phyloP scores from a whole-genome alignment of 192 early-diverging fungal species.

The Funneliformis mosseae region DNA sequence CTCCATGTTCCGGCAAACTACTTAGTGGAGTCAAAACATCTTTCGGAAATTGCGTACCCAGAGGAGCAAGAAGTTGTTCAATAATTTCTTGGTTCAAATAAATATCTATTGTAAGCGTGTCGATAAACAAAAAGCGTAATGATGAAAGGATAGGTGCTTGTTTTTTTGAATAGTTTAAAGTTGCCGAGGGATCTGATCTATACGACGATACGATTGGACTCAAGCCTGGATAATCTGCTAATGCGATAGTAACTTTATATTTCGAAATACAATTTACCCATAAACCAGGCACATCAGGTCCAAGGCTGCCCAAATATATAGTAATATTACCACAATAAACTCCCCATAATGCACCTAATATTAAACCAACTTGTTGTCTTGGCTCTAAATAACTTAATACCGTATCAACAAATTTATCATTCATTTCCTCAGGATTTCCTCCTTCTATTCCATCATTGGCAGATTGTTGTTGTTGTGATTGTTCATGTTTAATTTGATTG shows the following conservation, averaged over 20 bases:
- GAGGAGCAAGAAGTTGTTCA: conserved; percentile 46
- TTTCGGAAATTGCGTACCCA: conserved; percentile 48
- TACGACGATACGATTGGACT: conserved; percentile 59
- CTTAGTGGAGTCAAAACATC: conserved; percentile 65
- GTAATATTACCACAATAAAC: conserved; percentile 74
- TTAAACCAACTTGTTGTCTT: conserved; percentile 78
- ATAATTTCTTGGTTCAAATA: conserved; percentile 56
- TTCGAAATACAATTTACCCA: conserved; percentile 71
- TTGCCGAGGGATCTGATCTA: conserved; percentile 54
- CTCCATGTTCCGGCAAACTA: conserved; percentile 75
- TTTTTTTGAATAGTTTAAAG: conserved; percentile 57
- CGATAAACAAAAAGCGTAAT: conserved; percentile 64
- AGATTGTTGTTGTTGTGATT: neutral
- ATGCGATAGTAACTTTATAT: conserved; percentile 66
- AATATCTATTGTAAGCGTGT: conserved; percentile 64
- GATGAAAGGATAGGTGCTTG: conserved; percentile 56
- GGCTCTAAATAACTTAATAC: conserved; percentile 77
- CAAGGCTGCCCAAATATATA: conserved; percentile 63
- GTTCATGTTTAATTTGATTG: neutral
- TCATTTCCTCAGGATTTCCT: conserved; percentile 29
- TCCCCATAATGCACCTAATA: conserved; percentile 64
- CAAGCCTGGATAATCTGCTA: conserved; percentile 72
- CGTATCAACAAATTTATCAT: conserved; percentile 47
- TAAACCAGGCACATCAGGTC: conserved; percentile 64
- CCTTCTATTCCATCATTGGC: conserved; percentile 12